phyloP scores from a whole-genome alignment of 2,329 filamentous ascomycete species.

The Nigrospora oryzae region DNA sequence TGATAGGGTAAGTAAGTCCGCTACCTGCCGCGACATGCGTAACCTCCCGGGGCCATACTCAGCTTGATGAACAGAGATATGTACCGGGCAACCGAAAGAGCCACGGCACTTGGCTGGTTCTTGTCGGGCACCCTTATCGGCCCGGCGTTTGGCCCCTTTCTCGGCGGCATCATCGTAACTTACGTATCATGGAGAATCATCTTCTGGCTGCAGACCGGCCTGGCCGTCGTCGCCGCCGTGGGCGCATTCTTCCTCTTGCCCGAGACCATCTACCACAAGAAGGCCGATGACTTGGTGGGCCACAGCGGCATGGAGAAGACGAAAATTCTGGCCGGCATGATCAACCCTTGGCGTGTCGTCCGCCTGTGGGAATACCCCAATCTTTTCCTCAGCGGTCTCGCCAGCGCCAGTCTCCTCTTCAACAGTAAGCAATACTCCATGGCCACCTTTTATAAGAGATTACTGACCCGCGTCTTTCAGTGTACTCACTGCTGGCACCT shows the following conservation, averaged over 20 bases:
- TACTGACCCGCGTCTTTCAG: too few species aligned
- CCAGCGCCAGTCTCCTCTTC: conserved; percentile 59
- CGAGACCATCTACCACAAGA: conserved; percentile 62
- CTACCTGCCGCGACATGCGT: conserved; percentile 12
- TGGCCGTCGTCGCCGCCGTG: conserved; percentile 51
- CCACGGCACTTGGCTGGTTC: conserved; percentile 67
- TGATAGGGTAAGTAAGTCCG: conserved; percentile 48
- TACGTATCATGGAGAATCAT: conserved; percentile 66
- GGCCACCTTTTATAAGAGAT: too few species aligned
- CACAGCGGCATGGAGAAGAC: conserved; percentile 39
- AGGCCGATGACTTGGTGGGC: conserved; percentile 52
- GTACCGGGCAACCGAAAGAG: conserved; percentile 58
- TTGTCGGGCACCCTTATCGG: conserved; percentile 63
- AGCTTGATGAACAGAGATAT: conserved; percentile 35
- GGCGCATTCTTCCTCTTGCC: conserved; percentile 60
- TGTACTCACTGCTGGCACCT: conserved; percentile 49
- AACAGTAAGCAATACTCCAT: conserved; percentile 35
- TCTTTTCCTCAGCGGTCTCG: conserved; percentile 49
- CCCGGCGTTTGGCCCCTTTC: conserved; percentile 60
- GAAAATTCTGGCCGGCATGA: conserved; percentile 49
- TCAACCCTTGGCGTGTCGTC: conserved; percentile 58
- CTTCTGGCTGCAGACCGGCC: conserved; percentile 67
- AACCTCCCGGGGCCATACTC: neutral
- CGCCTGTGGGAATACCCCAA: conserved; percentile 62
- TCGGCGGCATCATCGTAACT: conserved; percentile 71